Evolutionary conservation across 768 basidiomycete species (phyloP).

Genomic region (Phylloporus scabripes): DNA sequence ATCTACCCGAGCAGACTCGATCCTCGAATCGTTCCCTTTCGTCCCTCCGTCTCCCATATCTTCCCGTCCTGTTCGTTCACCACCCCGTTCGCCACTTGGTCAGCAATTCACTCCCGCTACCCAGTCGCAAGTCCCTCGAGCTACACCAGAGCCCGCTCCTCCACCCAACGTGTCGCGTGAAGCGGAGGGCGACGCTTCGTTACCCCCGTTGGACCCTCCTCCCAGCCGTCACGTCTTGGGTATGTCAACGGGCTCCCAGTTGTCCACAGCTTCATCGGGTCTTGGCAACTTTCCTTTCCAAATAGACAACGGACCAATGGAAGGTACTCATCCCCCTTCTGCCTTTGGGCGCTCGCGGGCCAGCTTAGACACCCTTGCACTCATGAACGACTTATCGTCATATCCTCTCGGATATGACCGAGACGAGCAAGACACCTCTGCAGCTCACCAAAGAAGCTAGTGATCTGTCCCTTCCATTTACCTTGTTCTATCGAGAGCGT

Average conservation of each 20-base stretch:
- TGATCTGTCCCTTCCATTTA: not conserved
- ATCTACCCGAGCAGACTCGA: slow-evolving; percentile 75
- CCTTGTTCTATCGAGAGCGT: slow-evolving; percentile 9
- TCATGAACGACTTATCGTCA: slow-evolving; percentile 79
- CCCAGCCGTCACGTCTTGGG: slow-evolving; percentile 60
- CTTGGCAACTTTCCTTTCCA: slow-evolving; percentile 84
- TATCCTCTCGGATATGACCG: slow-evolving; percentile 73
- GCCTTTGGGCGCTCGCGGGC: slow-evolving; percentile 56
- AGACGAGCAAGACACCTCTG: slow-evolving; percentile 26
- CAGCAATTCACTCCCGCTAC: slow-evolving; percentile 46
- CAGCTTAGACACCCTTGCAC: slow-evolving; percentile 77
- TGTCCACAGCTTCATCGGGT: slow-evolving; percentile 76
- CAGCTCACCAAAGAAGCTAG: slow-evolving; percentile 25
- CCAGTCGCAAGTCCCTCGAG: slow-evolving; percentile 6
- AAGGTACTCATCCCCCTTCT: slow-evolving; percentile 31
- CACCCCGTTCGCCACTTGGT: slow-evolving; percentile 65
- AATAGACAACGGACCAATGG: slow-evolving; percentile 57
- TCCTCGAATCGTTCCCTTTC: slow-evolving; percentile 83
- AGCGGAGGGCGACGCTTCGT: slow-evolving; percentile 31
- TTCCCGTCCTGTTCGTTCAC: slow-evolving; percentile 68
- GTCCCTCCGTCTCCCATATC: slow-evolving; percentile 88
- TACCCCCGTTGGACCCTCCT: slow-evolving; percentile 32
- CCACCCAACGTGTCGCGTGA: not conserved
- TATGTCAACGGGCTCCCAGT: slow-evolving; percentile 69
- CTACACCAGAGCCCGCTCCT: not conserved